These are phyloP conservation scores for Margaritispora aquatica DNA, from an alignment of 495 filamentous ascomycete genomes.

Conservation along the genomic window DNA sequence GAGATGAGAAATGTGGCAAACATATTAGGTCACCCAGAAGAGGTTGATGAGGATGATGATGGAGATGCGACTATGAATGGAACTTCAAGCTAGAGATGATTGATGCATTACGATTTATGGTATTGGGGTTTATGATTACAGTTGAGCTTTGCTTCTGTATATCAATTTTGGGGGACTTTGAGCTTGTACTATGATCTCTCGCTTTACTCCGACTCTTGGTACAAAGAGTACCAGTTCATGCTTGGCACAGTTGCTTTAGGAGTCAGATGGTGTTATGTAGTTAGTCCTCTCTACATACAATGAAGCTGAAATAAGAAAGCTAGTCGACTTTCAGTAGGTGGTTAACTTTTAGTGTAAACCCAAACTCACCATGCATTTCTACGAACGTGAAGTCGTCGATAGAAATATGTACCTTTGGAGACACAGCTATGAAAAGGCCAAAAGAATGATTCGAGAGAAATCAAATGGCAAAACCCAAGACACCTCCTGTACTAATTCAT, in stretches of 20 bases:
- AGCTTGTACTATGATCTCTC: background rate
- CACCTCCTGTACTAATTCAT: no score
- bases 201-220: background rate
- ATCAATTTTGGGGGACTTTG: background rate
- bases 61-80: conserved; percentile 34
- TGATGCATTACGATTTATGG: background rate
- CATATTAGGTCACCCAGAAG: conserved; percentile 67
- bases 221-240: background rate
- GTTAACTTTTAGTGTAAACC: no score
- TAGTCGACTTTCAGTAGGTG: no score
- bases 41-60: conserved; percentile 41
- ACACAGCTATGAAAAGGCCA: no score
- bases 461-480: no score
- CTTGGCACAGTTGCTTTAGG: background rate
- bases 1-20: conserved; percentile 96
- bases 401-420: no score
- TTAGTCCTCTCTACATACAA: background rate
- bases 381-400: no score
- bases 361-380: no score
- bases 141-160: background rate
- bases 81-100: conserved; percentile 9
- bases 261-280: background rate
- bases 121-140: background rate
- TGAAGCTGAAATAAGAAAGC: background rate
- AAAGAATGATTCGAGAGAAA: no score